A percentile compares a stretch with the other conserved stretches of the same genome.
Evolutionary conservation across 768 basidiomycete genomes (phyloP).

Genomic region (Lactarius tabidus): DNA sequence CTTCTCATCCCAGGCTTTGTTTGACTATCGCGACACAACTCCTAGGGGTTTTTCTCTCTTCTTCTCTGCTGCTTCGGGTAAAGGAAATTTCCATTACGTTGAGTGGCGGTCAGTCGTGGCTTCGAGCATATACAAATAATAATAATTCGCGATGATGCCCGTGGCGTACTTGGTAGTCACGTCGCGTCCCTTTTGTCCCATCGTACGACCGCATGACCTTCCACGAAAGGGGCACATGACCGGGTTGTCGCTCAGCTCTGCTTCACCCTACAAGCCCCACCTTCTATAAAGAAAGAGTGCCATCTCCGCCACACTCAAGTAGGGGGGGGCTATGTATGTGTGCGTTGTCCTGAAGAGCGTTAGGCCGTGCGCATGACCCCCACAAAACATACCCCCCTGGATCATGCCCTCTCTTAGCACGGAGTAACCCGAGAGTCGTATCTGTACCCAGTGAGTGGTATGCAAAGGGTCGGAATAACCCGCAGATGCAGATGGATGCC

Average conservation of each 20-base stretch:
- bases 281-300: neutral
- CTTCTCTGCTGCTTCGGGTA: neutral
- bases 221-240: neutral
- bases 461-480: neutral
- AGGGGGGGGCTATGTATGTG: neutral
- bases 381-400: neutral
- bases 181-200: neutral
- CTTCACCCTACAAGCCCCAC: neutral
- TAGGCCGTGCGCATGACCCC: neutral
- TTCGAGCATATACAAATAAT: neutral
- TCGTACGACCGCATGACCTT: neutral
- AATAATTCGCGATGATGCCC: neutral
- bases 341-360: neutral
- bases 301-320: neutral
- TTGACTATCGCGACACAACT: neutral
- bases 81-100: neutral
- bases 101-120: neutral
- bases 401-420: neutral
- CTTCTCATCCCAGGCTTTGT: neutral
- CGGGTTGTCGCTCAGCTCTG: neutral
- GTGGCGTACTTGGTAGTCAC: neutral
- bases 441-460: too few relatives aligned
- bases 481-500: neutral
- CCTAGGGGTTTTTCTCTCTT: too few relatives aligned
- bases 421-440: neutral